phyloP scores from a whole-genome alignment of 352 stramenopile species.

The Thalassiosira livingstoniorum region DNA sequence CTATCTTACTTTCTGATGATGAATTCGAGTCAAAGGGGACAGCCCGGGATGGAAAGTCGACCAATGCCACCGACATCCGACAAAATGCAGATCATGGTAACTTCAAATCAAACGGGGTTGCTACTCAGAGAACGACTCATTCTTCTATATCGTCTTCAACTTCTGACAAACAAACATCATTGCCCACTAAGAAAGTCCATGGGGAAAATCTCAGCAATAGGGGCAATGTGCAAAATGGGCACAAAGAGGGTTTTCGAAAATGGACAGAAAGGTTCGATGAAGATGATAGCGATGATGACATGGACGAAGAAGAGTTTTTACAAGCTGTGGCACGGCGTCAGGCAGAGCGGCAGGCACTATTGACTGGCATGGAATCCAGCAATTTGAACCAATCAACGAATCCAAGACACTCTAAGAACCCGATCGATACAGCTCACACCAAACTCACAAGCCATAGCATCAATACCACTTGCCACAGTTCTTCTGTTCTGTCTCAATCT shows the following conservation, averaged over 20 bases:
- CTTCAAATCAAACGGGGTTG: background rate
- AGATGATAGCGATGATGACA: slow-evolving; percentile 28
- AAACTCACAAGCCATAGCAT: background rate
- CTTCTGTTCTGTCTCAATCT: background rate
- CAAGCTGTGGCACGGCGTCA: slow-evolving; percentile 31
- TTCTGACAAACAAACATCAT: background rate
- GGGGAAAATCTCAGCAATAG: slow-evolving; percentile 10
- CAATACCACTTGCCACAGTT: background rate
- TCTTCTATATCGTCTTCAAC: background rate
- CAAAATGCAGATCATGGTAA: background rate
- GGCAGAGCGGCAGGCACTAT: slow-evolving; percentile 8
- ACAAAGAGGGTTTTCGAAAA: slow-evolving; percentile 17
- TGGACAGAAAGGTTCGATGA: slow-evolving; percentile 38
- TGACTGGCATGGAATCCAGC: background rate
- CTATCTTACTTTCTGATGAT: slow-evolving; percentile 35
- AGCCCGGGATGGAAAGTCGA: background rate
- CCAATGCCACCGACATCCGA: background rate
- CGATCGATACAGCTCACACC: background rate
- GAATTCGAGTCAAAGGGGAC: background rate
- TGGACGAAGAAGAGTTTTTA: slow-evolving; percentile 41
- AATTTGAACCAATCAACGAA: background rate
- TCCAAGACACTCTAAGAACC: background rate
- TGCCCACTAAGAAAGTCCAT: background rate
- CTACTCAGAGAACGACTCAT: background rate
- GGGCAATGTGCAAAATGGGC: slow-evolving; percentile 32